Base-by-base conservation (phyloP, 257 asterid species). In the Gentiana straminea region DNA sequence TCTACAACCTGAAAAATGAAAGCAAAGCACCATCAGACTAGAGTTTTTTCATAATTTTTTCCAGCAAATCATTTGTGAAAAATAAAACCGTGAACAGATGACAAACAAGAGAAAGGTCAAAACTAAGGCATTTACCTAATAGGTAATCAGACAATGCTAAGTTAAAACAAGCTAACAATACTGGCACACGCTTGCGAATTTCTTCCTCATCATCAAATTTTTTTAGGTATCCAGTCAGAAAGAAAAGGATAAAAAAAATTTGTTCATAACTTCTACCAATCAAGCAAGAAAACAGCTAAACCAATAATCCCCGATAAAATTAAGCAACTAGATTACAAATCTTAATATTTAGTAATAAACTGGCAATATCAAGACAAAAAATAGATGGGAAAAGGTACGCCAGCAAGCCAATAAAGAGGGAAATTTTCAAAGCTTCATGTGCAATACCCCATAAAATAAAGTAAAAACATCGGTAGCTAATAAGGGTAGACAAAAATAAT, bases 1-100 rank as follows among this genome's bases (percentile, higher is more conserved):
- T 86, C 61, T 57, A 68, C 64, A 54, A 62, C 47, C 36, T 60
- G 47, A 37, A 50, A 52, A 57, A 53, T 51, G 10, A 33, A 11
- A 43, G 13, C 41, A 63, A 12, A 35, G 11, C 38, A 53, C 51
- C 4, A 44, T 51, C 39, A 49, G 2, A 15, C 51, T 9, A 13
- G 13, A n/a, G 52, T 13, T 51, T 7, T 3, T 8, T 52, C n/a
- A 35, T 15, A 33, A 12, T 11, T 7, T 56, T 56, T 34, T 34
- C 37, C 53, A 1, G 7, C 7, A 39, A 32, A 5, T 36, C 35
- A 55, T 1, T 47, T 24, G 55, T 33, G 49, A 35, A 1, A 39
- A 7, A 5, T 24, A 49, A 12, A 13, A 4, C 55, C n/a, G 7
- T 54, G 7, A 38, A 9, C 58, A 11, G 37, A 51, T 13, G n/a